A percentile compares a stretch with the other conserved stretches of the same genome.
Evolutionary conservation across 345 rosid species (phyloP).

Genomic region (Heritiera fomes): DNA sequence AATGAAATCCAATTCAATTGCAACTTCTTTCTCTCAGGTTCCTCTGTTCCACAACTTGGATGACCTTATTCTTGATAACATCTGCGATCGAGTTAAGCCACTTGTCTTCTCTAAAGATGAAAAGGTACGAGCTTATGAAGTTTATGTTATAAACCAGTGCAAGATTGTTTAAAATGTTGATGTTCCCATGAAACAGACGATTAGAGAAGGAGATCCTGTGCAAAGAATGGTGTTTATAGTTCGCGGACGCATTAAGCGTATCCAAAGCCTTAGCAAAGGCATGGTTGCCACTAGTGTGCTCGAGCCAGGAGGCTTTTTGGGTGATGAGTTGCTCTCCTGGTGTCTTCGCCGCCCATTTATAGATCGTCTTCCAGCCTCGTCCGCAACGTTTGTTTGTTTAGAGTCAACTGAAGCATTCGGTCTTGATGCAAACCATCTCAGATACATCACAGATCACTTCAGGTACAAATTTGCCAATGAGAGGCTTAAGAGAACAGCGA

Average conservation of each 20-base stretch:
- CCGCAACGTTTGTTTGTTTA: constrained; percentile 51
- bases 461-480: constrained; percentile 53
- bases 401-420: constrained; percentile 55
- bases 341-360: constrained; percentile 58
- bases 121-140: constrained; percentile 35
- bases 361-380: constrained; percentile 54
- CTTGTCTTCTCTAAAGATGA: constrained; percentile 56
- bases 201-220: constrained; percentile 70
- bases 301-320: constrained; percentile 58
- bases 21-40: constrained; percentile 33
- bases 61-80: constrained; percentile 59
- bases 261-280: constrained; percentile 57
- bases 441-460: constrained; percentile 57
- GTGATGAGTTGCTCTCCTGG: constrained; percentile 68
- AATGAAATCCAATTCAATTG: background rate
- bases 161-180: background rate
- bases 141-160: background rate
- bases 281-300: constrained; percentile 43
- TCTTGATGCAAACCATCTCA: constrained; percentile 45
- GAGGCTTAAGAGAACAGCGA: constrained; percentile 48
- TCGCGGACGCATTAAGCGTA: constrained; percentile 42
- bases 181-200: constrained; percentile 33
- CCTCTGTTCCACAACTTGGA: constrained; percentile 62
- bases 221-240: constrained; percentile 53
- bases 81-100: constrained; percentile 59